Conservation (phyloP, 768 basidiomycete genomes). For the Cystofilobasidium ferigula region DNA sequence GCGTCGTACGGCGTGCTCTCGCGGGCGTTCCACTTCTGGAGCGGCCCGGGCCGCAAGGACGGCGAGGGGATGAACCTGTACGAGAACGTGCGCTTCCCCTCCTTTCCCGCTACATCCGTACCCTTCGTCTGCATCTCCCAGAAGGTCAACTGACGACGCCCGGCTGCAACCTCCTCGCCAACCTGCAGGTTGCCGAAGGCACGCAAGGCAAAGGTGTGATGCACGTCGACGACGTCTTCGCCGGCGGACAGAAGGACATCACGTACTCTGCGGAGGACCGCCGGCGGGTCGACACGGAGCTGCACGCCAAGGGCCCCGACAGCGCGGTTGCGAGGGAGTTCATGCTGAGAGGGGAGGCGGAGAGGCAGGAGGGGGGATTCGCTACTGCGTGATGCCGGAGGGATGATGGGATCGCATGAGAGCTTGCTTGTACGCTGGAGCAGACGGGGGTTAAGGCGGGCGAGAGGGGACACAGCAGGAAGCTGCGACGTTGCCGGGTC, state of each 20-base stretch:
- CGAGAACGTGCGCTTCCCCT: slow-evolving; percentile 32
- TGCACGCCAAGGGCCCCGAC: slow-evolving; percentile 32
- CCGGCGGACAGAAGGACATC: slow-evolving; percentile 21
- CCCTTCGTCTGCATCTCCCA: neutral
- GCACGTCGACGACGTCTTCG: slow-evolving; percentile 29
- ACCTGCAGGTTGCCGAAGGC: slow-evolving; percentile 34
- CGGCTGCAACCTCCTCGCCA: neutral
- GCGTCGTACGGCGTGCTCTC: slow-evolving; percentile 63
- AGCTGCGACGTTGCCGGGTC: too few species aligned
- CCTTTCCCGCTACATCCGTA: neutral
- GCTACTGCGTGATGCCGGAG: neutral
- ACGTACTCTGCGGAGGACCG: slow-evolving; percentile 30
- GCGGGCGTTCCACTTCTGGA: slow-evolving; percentile 52
- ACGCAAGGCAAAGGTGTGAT: slow-evolving; percentile 34
- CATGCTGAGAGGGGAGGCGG: slow-evolving; percentile 10
- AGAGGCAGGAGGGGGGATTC: slow-evolving; percentile 1
- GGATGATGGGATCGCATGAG: neutral
- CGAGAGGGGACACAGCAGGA: too few species aligned
- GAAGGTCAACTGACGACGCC: too few species aligned
- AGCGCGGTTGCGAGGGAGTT: slow-evolving; percentile 28
- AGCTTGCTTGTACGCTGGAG: neutral
- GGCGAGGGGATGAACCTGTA: slow-evolving; percentile 37
- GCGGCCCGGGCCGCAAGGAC: slow-evolving; percentile 37
- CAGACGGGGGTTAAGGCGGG: too few species aligned
- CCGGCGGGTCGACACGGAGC: slow-evolving; percentile 32